Conservation (phyloP, 768 basidiomycete genomes). For the Auricularia sp. region DNA sequence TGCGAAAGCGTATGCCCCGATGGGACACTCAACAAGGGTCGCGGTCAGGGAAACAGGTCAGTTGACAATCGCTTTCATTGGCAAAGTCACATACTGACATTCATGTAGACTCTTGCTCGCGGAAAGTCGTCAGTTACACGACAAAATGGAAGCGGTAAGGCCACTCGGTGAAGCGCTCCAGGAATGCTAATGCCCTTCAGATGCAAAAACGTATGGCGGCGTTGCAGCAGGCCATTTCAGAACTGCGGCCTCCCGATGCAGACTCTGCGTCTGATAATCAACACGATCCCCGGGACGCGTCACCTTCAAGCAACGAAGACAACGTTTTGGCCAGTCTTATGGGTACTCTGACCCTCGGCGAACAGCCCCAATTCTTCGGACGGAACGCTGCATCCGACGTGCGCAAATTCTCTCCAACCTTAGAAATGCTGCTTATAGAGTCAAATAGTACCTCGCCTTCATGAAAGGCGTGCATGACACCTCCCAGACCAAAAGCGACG, state of each 20-base stretch:
- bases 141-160: no score
- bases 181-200: background rate
- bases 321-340: background rate
- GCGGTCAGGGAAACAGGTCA: no score
- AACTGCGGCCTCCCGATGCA: background rate
- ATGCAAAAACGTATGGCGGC: background rate
- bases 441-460: background rate
- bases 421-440: background rate
- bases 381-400: background rate
- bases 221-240: background rate
- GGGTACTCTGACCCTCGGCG: background rate
- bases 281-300: background rate
- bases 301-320: background rate
- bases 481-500: no score
- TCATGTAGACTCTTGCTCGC: no score
- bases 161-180: background rate
- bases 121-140: no score
- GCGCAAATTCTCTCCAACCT: background rate
- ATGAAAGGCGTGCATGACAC: no score
- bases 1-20: no score
- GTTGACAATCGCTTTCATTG: no score
- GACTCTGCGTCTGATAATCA: background rate
- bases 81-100: no score
- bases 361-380: background rate
- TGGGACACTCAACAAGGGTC: no score